Evolutionary conservation across 352 stramenopile genomes (phyloP).

Genomic region (Achlya hypogyna): DNA sequence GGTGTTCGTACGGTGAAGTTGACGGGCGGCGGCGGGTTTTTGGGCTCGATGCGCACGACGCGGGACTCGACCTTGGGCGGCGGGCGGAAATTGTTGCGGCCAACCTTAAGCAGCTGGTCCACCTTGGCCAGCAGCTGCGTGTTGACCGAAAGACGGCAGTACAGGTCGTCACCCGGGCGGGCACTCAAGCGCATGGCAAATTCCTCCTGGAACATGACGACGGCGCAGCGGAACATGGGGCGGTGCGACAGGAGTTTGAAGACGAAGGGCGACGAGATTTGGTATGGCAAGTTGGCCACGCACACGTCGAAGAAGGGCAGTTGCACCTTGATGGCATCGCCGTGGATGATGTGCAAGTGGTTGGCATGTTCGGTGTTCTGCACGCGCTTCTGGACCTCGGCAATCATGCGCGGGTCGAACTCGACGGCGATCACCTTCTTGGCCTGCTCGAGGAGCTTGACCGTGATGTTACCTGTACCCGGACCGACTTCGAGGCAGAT

Average conservation of each 20-base stretch:
- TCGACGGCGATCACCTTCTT: constrained; percentile 98
- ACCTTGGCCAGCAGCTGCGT: constrained; percentile 98
- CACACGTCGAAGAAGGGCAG: constrained; percentile 99
- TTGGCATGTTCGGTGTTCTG: constrained; percentile 91
- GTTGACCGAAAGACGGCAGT: constrained; percentile 98
- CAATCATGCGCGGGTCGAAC: constrained; percentile 98
- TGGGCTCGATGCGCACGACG: constrained; percentile 95
- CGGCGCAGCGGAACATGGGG: constrained; percentile 97
- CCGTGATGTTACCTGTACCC: constrained; percentile 98
- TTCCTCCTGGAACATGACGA: constrained; percentile 99
- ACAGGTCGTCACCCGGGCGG: constrained; percentile 93
- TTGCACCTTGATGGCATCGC: constrained; percentile 93
- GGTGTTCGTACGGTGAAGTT: constrained; percentile 89
- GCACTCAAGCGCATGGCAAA: constrained; percentile 98
- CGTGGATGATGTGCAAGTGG: constrained; percentile 98
- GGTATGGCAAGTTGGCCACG: constrained; percentile 99
- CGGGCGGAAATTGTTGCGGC: constrained; percentile 99
- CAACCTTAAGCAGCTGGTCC: constrained; percentile 96
- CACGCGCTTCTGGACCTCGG: constrained; percentile 98
- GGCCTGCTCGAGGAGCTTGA: constrained; percentile 94
- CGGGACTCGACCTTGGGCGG: constrained; percentile 95
- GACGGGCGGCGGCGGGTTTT: constrained; percentile 96
- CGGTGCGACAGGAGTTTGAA: constrained; percentile 98
- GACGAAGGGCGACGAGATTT: constrained; percentile 98
- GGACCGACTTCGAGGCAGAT: constrained; percentile 95